These are phyloP conservation scores for Ceriops tagal DNA, from an alignment of 345 rosid species.

Conservation along the genomic window DNA sequence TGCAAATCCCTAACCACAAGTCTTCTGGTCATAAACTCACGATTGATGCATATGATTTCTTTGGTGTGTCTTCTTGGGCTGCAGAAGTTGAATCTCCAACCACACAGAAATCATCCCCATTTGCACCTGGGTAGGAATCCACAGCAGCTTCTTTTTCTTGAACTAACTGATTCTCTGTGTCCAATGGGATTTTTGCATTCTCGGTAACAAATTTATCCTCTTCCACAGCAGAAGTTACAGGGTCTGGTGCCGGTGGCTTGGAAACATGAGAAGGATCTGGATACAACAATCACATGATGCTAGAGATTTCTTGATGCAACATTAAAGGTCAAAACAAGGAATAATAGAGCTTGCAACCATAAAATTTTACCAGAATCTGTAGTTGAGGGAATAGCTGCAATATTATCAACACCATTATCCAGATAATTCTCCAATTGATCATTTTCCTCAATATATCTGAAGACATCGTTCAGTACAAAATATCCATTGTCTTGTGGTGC, in stretches of 20 bases:
- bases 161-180: slow-evolving; percentile 4
- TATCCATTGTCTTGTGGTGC: slow-evolving; percentile 61
- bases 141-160: slow-evolving; percentile 17
- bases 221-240: slow-evolving; percentile 6
- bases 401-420: slow-evolving; percentile 23
- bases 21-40: slow-evolving; percentile 17
- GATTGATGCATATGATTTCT: slow-evolving; percentile 34
- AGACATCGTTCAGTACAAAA: slow-evolving; percentile 70
- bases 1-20: background rate
- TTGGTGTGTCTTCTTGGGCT: slow-evolving; percentile 19
- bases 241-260: slow-evolving; percentile 21
- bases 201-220: slow-evolving; percentile 13
- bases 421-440: slow-evolving; percentile 19
- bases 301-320: no score
- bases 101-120: slow-evolving; percentile 10
- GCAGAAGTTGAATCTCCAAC: slow-evolving; percentile 15
- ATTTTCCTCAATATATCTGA: slow-evolving; percentile 50
- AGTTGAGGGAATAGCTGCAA: slow-evolving; percentile 7
- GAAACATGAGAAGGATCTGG: slow-evolving; percentile 17
- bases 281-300: background rate
- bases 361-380: background rate
- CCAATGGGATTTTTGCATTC: slow-evolving; percentile 8
- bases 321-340: background rate
- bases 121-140: slow-evolving; percentile 17
- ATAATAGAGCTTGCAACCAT: background rate